phyloP scores from a whole-genome alignment of 2,329 filamentous ascomycete species.

The Hortaea sp. region DNA sequence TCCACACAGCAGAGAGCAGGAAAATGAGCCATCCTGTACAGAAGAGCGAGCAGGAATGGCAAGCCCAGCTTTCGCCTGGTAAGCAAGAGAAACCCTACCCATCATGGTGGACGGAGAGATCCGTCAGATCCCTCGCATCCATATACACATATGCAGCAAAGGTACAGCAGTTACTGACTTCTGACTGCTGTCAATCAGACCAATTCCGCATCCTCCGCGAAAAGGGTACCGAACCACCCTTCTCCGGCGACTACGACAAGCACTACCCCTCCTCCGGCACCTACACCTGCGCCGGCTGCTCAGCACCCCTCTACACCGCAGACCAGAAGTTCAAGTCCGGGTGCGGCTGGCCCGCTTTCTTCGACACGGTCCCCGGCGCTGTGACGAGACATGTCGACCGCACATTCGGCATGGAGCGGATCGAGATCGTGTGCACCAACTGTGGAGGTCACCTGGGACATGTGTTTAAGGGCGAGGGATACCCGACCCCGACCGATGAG shows the following conservation, averaged over 20 bases:
- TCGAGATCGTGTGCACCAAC: conserved; percentile 88
- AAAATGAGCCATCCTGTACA: conserved; percentile 71
- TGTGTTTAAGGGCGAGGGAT: conserved; percentile 85
- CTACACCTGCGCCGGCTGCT: conserved; percentile 81
- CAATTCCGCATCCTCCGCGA: conserved; percentile 90
- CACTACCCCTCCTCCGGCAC: conserved; percentile 66
- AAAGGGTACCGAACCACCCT: conserved; percentile 80
- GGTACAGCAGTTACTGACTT: conserved; percentile 30
- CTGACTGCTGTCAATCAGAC: conserved; percentile 44
- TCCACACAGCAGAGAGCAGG: conserved; percentile 49
- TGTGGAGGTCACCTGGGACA: conserved; percentile 89
- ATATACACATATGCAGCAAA: neutral
- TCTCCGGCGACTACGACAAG: conserved; percentile 76
- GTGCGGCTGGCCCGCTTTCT: conserved; percentile 97
- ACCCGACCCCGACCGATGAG: conserved; percentile 80
- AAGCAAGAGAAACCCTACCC: conserved; percentile 14
- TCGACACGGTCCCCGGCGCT: conserved; percentile 85
- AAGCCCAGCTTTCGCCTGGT: conserved; percentile 68
- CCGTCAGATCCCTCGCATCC: neutral
- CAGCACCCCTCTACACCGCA: conserved; percentile 82
- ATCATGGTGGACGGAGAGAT: neutral
- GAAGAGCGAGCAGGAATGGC: conserved; percentile 78
- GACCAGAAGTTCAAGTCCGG: conserved; percentile 92
- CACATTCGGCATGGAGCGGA: conserved; percentile 71
- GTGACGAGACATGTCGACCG: conserved; percentile 72